Evolutionary conservation across 1,139 yeast genomes (phyloP).

Genomic region (Protomyces macrosporus): DNA sequence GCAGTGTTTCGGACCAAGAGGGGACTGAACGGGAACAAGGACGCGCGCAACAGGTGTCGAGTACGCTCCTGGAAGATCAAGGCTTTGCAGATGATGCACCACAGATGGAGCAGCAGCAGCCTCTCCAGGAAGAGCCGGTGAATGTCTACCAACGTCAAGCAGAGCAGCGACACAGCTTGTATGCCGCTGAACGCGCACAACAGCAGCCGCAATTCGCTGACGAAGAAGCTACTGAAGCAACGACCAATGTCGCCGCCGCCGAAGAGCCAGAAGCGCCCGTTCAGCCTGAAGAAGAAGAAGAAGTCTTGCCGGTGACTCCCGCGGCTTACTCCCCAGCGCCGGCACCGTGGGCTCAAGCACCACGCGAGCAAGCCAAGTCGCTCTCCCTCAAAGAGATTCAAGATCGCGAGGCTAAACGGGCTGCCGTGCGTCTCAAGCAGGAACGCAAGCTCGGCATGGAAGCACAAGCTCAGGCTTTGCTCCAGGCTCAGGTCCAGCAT

Average conservation of each 20-base stretch:
- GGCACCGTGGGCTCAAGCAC: slow-evolving; percentile 47
- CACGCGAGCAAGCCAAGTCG: slow-evolving; percentile 37
- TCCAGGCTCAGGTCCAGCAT: slow-evolving; percentile 23
- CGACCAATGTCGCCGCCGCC: background rate
- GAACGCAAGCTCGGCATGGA: slow-evolving; percentile 29
- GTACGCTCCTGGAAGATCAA: too few relatives aligned
- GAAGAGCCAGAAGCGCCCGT: too few relatives aligned
- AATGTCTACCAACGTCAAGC: background rate
- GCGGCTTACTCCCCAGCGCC: slow-evolving; percentile 29
- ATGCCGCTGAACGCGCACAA: background rate
- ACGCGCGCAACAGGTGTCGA: background rate
- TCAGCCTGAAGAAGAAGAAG: slow-evolving; percentile 29
- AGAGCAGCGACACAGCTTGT: background rate
- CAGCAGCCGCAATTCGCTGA: background rate
- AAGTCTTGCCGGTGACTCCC: slow-evolving; percentile 32
- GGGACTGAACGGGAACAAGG: background rate
- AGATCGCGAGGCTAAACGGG: slow-evolving; percentile 48
- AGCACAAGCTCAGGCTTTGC: slow-evolving; percentile 4
- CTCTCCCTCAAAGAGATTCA: slow-evolving; percentile 66
- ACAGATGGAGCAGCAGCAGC: slow-evolving; percentile 10
- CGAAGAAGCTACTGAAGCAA: background rate
- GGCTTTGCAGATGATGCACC: background rate
- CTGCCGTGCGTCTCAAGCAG: slow-evolving; percentile 42
- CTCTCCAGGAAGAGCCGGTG: background rate
- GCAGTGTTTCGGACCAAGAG: background rate